These are phyloP conservation scores for Fusarium luffae DNA, from an alignment of 2,329 filamentous ascomycete genomes.

Conservation along the genomic window DNA sequence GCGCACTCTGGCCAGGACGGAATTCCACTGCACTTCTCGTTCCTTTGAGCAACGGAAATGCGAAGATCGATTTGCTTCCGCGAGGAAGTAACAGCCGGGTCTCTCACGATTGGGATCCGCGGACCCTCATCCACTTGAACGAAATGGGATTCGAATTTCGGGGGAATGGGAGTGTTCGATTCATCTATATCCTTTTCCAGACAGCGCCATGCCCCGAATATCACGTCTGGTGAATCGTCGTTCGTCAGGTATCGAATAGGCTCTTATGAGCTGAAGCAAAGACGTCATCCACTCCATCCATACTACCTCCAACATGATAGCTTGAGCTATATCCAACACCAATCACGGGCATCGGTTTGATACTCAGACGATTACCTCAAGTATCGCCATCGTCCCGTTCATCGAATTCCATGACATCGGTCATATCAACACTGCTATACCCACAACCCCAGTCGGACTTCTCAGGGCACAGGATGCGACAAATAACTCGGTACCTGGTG, in stretches of 20 bases:
- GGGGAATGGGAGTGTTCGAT: conserved; percentile 33
- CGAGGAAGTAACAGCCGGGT: conserved; percentile 17
- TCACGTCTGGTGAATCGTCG: not conserved
- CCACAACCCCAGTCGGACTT: not conserved
- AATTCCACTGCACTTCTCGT: conserved; percentile 23
- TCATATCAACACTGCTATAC: conserved; percentile 15
- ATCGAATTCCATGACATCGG: conserved; percentile 17
- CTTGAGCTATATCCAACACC: not conserved
- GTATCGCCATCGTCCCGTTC: conserved; percentile 10
- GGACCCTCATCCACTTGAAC: conserved; percentile 31
- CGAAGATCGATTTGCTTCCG: conserved; percentile 24
- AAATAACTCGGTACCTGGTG: conserved; percentile 14
- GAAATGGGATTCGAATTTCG: conserved; percentile 32
- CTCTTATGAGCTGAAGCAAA: not conserved
- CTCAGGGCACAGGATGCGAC: conserved; percentile 5
- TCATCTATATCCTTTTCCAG: conserved; percentile 36
- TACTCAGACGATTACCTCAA: not conserved
- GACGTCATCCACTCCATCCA: not conserved
- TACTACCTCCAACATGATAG: not conserved
- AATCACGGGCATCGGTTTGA: not conserved
- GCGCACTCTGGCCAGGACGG: conserved; percentile 21
- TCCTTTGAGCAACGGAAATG: conserved; percentile 23
- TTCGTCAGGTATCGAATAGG: not conserved
- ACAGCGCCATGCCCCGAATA: not conserved
- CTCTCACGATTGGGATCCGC: conserved; percentile 24